Evolutionary conservation across 2,329 filamentous ascomycete species (phyloP).

Genomic region (Colletotrichum tropicale): DNA sequence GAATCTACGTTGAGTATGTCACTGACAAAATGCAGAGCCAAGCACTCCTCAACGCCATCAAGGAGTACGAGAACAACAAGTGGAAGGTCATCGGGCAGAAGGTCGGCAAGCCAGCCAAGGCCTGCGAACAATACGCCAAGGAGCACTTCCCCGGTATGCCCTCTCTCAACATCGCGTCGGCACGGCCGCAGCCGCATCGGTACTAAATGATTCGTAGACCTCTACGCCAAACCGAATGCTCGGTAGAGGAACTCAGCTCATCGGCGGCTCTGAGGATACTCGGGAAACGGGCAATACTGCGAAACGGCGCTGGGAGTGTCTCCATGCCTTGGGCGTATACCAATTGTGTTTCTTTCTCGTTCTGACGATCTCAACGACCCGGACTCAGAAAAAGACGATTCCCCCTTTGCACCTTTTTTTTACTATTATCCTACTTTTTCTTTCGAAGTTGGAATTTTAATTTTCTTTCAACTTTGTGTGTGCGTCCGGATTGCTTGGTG

Average conservation of each 20-base stretch:
- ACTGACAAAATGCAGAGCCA: constrained; percentile 60
- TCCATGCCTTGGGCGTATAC: constrained; percentile 24
- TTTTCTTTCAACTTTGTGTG: background rate
- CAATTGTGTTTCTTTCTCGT: constrained; percentile 20
- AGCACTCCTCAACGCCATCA: constrained; percentile 89
- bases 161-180: constrained; percentile 24
- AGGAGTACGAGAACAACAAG: constrained; percentile 98
- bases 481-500: background rate
- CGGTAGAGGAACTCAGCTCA: constrained; percentile 33
- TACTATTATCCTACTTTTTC: constrained; percentile 18
- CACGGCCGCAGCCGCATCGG: constrained; percentile 23
- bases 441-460: constrained; percentile 6
- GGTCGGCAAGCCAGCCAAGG: constrained; percentile 96
- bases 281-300: constrained; percentile 18
- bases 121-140: constrained; percentile 84
- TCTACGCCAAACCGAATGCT: constrained; percentile 41
- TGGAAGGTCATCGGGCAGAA: constrained; percentile 98
- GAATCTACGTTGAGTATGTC: background rate
- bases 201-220: constrained; percentile 38
- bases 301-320: constrained; percentile 21
- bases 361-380: constrained; percentile 16
- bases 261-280: constrained; percentile 22
- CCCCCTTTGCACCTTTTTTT: constrained; percentile 22
- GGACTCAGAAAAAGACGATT: constrained; percentile 22
- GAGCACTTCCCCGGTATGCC: constrained; percentile 77